phyloP scores from a whole-genome alignment of 352 stramenopile species.

The Pythium angustatum region DNA sequence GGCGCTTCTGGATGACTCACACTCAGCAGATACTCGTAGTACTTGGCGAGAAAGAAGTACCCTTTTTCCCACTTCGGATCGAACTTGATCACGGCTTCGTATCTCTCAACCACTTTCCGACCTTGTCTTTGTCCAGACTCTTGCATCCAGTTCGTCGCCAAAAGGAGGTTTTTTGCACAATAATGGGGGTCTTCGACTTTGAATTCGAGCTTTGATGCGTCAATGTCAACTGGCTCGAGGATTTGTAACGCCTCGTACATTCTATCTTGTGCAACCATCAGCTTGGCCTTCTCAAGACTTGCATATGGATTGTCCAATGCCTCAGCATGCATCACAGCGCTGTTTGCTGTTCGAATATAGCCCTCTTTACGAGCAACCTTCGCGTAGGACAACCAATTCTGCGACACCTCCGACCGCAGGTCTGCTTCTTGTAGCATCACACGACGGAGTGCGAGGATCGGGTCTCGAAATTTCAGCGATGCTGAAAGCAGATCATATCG shows the following conservation, averaged over 20 bases:
- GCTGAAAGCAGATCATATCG: conserved; percentile 71
- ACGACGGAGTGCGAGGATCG: conserved; percentile 79
- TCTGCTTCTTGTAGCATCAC: conserved; percentile 75
- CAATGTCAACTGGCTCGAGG: conserved; percentile 79
- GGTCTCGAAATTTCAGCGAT: conserved; percentile 83
- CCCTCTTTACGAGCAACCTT: conserved; percentile 86
- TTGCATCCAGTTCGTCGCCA: conserved; percentile 97
- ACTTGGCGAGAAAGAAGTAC: conserved; percentile 90
- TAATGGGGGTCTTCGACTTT: conserved; percentile 73
- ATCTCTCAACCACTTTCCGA: conserved; percentile 93
- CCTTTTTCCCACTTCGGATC: conserved; percentile 94
- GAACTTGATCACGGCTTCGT: conserved; percentile 94
- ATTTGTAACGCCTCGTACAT: conserved; percentile 86
- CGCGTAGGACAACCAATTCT: conserved; percentile 82
- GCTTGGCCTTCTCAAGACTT: conserved; percentile 75
- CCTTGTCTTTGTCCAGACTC: conserved; percentile 93
- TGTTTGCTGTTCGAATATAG: conserved; percentile 76
- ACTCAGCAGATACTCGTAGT: conserved; percentile 90
- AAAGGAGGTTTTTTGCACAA: conserved; percentile 88
- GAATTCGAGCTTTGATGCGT: conserved; percentile 71
- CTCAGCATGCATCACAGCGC: conserved; percentile 85
- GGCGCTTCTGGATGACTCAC: conserved; percentile 60
- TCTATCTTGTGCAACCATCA: conserved; percentile 79
- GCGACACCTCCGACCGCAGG: conserved; percentile 61
- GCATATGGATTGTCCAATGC: conserved; percentile 75